These are phyloP conservation scores for Lolium perenne DNA, from an alignment of 176 grass and related monocot genomes.

Conservation along the genomic window DNA sequence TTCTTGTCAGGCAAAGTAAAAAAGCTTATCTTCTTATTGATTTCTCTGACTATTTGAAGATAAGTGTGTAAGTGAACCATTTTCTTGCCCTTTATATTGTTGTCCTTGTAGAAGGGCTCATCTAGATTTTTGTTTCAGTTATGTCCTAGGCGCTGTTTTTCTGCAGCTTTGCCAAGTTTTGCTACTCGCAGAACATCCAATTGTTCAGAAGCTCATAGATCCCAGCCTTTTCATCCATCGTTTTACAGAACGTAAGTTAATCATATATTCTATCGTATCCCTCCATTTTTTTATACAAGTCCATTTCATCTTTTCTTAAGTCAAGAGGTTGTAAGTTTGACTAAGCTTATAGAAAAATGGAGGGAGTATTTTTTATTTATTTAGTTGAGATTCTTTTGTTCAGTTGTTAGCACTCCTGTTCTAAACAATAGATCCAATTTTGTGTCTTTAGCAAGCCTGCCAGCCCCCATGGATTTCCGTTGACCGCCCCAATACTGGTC, in stretches of 20 bases:
- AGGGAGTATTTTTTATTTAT: not conserved
- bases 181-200: conserved; percentile 70
- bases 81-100: conserved; percentile 28
- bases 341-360: not conserved
- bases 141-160: conserved; percentile 95
- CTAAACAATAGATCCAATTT: not conserved
- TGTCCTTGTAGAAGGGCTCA: conserved; percentile 34
- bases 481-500: not conserved
- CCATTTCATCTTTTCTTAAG: conserved; percentile 3
- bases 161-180: conserved; percentile 95
- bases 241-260: conserved; percentile 89
- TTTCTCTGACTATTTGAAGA: conserved; percentile 85
- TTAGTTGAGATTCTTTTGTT: conserved; percentile 27
- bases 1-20: conserved; percentile 73
- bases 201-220: conserved; percentile 86
- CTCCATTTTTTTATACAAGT: not conserved
- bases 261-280: conserved; percentile 16
- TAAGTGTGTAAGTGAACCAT: conserved; percentile 77
- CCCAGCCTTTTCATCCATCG: conserved; percentile 98
- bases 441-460: not conserved
- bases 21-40: conserved; percentile 93
- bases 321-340: not conserved
- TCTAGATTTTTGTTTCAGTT: conserved; percentile 67
- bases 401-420: not conserved
- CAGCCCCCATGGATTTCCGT: not conserved